Evolutionary conservation across 176 grass and related monocot genomes (phyloP), one percentile per base, ranked within the genome.

Genomic region (Zizania latifolia): DNA sequence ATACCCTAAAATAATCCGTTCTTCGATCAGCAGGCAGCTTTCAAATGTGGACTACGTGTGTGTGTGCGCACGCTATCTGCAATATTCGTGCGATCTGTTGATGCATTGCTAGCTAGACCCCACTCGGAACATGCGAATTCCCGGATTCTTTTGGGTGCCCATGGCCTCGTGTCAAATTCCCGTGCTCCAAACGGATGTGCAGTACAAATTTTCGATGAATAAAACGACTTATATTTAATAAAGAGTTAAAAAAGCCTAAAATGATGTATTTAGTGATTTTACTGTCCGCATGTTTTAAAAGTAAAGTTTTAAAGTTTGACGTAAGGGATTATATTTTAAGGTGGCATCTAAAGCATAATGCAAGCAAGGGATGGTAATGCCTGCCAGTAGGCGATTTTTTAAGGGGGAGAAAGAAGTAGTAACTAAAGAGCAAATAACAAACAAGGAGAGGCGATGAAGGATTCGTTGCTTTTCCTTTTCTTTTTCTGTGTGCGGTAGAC

Each of bases 1-100:
- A 81, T 63, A 81, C 78, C 84, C 77, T 16, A 27, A 41, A 62
- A 81, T 59, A 79, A 80, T 62, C 62, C 30, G 0, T 34, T 2
- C 58, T 8, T 17, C 12, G 1, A 33, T 81, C 43, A 21, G 7
- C 39, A 14, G 1, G 7, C 28, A 3, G 12, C 17, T 1, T 46
- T 21, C 38, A 22, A 53, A 53, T 22, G 48, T 53, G n/a, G 19
- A 53, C 48, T n/a, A n/a, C n/a, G 48, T 51, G 14, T 1, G 11
- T 3, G 46, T 0, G 17, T 0, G 17, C 22, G 48, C 7, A 7
- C 0, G 10, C 10, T 33, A 53, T 60, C 2, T n/a, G 45, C 22
- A 10, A 30, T 39, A 66, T 78, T 55, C 33, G 16, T 6, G 2
- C 13, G 37, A 41, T 28, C 37, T 67, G 21, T 22, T 1, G 12